A percentile compares a stretch with the other conserved stretches of the same genome.
Evolutionary conservation across 257 asterid genomes (phyloP).

Genomic region (Eucommia ulmoides): DNA sequence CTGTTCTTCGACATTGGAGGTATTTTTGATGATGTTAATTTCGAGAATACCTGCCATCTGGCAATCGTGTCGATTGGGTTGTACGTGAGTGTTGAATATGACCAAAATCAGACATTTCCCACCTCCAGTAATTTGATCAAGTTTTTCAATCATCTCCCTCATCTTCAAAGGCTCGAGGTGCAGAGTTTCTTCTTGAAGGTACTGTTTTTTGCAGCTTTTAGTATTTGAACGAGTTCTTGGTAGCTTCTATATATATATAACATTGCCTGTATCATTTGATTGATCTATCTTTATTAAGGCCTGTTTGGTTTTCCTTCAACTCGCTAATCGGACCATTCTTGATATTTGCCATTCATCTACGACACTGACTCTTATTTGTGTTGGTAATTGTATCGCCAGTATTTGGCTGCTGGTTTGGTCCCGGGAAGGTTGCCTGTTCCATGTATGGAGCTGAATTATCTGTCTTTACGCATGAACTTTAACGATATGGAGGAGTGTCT

Average conservation of each 20-base stretch:
- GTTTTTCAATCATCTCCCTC: constrained; percentile 72
- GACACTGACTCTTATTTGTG: neutral
- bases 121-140: constrained; percentile 60
- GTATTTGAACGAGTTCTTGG: constrained; percentile 3
- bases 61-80: constrained; percentile 79
- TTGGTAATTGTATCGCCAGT: constrained; percentile 28
- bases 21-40: constrained; percentile 60
- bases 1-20: constrained; percentile 94
- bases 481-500: constrained; percentile 50
- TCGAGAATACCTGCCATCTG: constrained; percentile 51
- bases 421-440: constrained; percentile 58
- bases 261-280: neutral
- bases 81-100: constrained; percentile 46
- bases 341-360: neutral
- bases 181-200: constrained; percentile 95
- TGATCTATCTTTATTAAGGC: neutral
- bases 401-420: constrained; percentile 76
- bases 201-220: constrained; percentile 10
- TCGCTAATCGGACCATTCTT: too few species aligned
- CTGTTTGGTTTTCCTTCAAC: neutral
- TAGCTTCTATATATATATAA: neutral
- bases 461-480: constrained; percentile 68
- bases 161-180: constrained; percentile 88
- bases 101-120: constrained; percentile 38
- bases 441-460: constrained; percentile 68